phyloP scores from a whole-genome alignment of 73 alveolate species.

The Paramecium bursaria region DNA sequence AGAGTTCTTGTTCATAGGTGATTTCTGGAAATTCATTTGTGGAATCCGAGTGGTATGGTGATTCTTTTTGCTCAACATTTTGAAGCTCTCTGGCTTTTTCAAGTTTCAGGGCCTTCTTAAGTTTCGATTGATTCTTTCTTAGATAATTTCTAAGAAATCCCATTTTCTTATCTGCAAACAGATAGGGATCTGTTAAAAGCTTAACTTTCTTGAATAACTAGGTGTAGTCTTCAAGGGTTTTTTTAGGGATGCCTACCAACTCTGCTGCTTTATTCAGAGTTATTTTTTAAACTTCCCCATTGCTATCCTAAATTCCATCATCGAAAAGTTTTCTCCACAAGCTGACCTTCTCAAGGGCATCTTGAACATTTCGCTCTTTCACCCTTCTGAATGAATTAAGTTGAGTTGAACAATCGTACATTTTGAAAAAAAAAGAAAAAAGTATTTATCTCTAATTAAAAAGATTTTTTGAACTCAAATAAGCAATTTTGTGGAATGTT shows the following conservation, averaged over 20 bases:
- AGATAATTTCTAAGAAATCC: conserved; percentile 50
- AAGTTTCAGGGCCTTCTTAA: conserved; percentile 3
- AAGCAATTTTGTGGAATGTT: conserved; percentile 2
- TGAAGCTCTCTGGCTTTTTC: neutral
- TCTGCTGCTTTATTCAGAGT: conserved; percentile 46
- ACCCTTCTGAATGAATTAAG: conserved; percentile 50
- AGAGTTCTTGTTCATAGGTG: too few species aligned
- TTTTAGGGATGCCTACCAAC: conserved; percentile 51
- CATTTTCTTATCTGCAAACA: conserved; percentile 29
- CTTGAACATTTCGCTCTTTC: conserved; percentile 32
- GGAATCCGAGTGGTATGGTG: too few species aligned
- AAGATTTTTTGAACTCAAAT: neutral
- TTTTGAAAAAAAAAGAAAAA: conserved; percentile 25
- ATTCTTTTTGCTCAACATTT: too few species aligned
- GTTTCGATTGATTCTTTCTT: conserved; percentile 42
- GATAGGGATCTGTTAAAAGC: neutral
- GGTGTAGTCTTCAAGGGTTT: conserved; percentile 50
- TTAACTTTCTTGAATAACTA: conserved; percentile 21
- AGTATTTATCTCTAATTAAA: neutral
- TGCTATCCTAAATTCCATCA: neutral
- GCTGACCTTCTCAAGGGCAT: conserved; percentile 46
- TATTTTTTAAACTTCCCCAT: conserved; percentile 9
- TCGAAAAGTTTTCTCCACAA: conserved; percentile 31
- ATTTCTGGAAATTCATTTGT: too few species aligned
- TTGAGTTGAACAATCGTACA: conserved; percentile 14